A percentile compares a stretch with the other conserved stretches of the same genome.
Evolutionary conservation across 306 rosid genomes (phyloP).

Genomic region (Fragaria vesca): DNA sequence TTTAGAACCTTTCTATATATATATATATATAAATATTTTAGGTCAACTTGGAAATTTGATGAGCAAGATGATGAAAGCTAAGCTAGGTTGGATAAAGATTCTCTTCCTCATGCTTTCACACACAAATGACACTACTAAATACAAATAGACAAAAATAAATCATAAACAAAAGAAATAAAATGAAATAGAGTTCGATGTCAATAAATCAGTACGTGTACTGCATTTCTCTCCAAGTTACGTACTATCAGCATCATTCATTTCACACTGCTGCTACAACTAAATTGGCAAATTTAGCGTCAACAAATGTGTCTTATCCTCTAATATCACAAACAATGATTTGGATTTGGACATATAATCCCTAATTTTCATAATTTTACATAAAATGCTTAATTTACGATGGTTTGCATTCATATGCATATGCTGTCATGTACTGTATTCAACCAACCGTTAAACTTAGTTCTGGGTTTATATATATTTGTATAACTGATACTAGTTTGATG

Average conservation of each 20-base stretch:
- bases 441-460: background rate
- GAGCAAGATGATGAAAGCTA: background rate
- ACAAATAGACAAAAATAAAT: background rate
- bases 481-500: background rate
- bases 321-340: background rate
- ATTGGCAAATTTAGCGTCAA: background rate
- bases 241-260: slow-evolving; percentile 5
- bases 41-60: background rate
- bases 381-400: background rate
- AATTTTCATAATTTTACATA: background rate
- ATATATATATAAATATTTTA: background rate
- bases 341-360: background rate
- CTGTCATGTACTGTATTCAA: background rate
- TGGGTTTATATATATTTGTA: background rate
- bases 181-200: background rate
- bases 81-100: slow-evolving; percentile 7
- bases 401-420: background rate
- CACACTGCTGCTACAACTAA: background rate
- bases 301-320: background rate
- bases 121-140: background rate
- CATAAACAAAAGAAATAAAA: background rate
- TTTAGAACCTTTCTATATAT: too few relatives aligned
- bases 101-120: slow-evolving; percentile 10
- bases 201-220: background rate
- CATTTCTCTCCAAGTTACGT: background rate